Conservation (phyloP, 352 stramenopile species). For the Thalassiosira hispida region DNA sequence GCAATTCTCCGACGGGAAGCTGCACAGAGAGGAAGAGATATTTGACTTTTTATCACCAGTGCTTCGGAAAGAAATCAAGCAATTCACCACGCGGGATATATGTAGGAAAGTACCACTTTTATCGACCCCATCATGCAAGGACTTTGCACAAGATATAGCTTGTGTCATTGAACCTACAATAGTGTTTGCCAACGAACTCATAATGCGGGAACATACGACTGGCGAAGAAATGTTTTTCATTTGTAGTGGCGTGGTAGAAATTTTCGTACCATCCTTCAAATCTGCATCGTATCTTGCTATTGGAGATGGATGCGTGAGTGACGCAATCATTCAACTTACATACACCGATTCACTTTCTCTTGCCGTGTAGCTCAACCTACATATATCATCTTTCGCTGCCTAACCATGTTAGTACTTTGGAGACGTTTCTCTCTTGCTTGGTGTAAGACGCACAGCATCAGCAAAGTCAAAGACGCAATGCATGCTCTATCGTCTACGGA, state of each 20-base stretch:
- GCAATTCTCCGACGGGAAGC: slow-evolving; percentile 75
- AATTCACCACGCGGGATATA: slow-evolving; percentile 66
- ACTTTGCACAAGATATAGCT: slow-evolving; percentile 58
- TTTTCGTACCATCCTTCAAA: slow-evolving; percentile 49
- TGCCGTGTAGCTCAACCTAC: too few species aligned
- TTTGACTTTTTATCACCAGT: slow-evolving; percentile 68
- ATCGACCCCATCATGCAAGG: slow-evolving; percentile 33
- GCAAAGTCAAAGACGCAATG: slow-evolving; percentile 67
- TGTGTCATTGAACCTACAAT: slow-evolving; percentile 64
- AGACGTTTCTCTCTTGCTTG: slow-evolving; percentile 58
- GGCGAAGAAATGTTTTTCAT: slow-evolving; percentile 82
- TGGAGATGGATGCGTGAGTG: slow-evolving; percentile 66
- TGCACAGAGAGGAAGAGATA: slow-evolving; percentile 75
- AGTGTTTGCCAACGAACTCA: slow-evolving; percentile 64
- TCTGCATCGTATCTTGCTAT: slow-evolving; percentile 58
- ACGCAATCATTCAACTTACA: background rate
- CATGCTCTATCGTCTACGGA: slow-evolving; percentile 62
- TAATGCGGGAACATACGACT: slow-evolving; percentile 64
- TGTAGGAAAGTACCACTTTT: slow-evolving; percentile 74
- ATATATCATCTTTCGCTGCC: too few species aligned
- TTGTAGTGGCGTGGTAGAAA: slow-evolving; percentile 68
- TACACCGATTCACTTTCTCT: too few species aligned
- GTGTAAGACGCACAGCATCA: slow-evolving; percentile 58
- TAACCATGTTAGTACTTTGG: slow-evolving; percentile 70
- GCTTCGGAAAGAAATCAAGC: slow-evolving; percentile 69